These are phyloP conservation scores for Trichoderma harzianum DNA, from an alignment of 2,329 filamentous ascomycete species.

Conservation along the genomic window DNA sequence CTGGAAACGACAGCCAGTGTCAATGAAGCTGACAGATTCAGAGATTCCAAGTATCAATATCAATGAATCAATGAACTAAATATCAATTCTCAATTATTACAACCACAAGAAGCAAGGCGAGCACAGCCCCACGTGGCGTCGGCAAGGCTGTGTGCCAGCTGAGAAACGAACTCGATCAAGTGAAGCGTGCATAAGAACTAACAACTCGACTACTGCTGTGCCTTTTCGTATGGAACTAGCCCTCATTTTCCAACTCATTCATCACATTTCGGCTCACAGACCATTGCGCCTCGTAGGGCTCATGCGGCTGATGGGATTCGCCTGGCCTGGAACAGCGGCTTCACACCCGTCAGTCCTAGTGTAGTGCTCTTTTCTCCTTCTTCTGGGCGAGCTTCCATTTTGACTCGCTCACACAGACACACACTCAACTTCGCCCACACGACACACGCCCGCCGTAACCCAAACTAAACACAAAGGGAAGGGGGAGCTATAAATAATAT, in stretches of 20 bases:
- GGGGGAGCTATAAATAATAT: not conserved
- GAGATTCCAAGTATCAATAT: no score
- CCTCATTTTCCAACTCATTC: not conserved
- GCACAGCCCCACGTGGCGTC: slow-evolving; percentile 6
- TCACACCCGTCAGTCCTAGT: not conserved
- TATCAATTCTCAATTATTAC: not conserved
- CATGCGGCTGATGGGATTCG: not conserved
- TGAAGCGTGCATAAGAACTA: not conserved
- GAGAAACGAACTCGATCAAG: not conserved
- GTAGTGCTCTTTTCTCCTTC: not conserved
- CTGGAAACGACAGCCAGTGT: not conserved
- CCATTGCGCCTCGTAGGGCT: not conserved
- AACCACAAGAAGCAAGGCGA: not conserved
- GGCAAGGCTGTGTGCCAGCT: slow-evolving; percentile 11
- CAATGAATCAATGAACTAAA: not conserved
- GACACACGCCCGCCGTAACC: not conserved
- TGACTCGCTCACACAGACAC: not conserved
- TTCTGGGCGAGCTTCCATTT: not conserved
- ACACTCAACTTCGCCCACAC: not conserved
- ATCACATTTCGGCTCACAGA: not conserved
- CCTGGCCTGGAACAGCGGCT: not conserved
- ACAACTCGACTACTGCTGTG: not conserved
- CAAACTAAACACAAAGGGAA: not conserved
- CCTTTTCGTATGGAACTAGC: not conserved
- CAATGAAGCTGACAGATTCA: not conserved